A percentile compares a stretch with the other conserved stretches of the same genome.
Evolutionary conservation across 305 asterid genomes (phyloP).

Genomic region (Coffea humblotiana): DNA sequence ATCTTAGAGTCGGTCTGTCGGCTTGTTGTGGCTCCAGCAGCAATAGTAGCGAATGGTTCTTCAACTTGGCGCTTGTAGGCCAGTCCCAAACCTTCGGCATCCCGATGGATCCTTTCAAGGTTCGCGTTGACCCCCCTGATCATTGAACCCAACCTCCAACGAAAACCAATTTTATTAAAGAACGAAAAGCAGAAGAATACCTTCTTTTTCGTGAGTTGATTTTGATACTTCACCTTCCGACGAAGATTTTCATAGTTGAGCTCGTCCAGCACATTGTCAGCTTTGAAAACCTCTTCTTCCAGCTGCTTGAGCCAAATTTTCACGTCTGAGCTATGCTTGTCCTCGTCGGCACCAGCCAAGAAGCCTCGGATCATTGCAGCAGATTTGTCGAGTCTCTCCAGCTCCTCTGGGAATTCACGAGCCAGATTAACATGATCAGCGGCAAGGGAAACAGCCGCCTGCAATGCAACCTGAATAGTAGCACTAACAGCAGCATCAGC

Average conservation of each 20-base stretch:
- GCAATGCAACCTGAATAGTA: too few species aligned
- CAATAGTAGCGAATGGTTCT: too few species aligned
- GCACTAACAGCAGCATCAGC: too few species aligned
- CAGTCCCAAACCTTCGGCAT: constrained; percentile 12
- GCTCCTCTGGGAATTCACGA: neutral
- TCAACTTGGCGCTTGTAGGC: neutral
- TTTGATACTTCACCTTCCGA: neutral
- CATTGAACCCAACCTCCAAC: constrained; percentile 10
- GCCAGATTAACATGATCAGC: too few species aligned
- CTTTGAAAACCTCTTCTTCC: constrained; percentile 13
- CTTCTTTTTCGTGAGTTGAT: neutral
- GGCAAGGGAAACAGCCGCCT: too few species aligned
- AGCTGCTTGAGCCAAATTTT: neutral
- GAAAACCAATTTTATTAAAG: neutral
- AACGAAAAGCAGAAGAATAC: neutral
- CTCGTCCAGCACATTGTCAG: constrained; percentile 20
- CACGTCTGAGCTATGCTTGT: too few species aligned
- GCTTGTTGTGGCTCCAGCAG: neutral
- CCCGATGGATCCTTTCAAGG: constrained; percentile 3
- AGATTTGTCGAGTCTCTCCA: neutral
- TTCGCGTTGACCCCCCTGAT: constrained; percentile 16
- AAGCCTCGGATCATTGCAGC: neutral
- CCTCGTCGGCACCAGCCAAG: too few species aligned
- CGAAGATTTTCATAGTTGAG: constrained; percentile 17
- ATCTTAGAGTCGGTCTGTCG: constrained; percentile 1